Evolutionary conservation across 768 basidiomycete species (phyloP).

Genomic region (Tricholoma sp.): DNA sequence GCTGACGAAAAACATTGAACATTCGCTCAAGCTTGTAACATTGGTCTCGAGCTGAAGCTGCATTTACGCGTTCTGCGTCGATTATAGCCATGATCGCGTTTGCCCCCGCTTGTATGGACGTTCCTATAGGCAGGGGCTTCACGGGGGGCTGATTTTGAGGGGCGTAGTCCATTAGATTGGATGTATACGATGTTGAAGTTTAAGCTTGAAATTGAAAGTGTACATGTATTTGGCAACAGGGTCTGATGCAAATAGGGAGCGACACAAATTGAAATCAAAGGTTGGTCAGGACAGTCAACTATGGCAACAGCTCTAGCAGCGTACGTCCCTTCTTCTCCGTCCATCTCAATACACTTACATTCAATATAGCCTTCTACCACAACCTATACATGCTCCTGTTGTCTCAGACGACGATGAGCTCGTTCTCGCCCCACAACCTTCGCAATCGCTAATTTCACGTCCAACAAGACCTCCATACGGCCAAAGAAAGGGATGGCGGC

Average conservation of each 20-base stretch:
- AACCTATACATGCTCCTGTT: conserved; percentile 50
- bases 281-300: conserved; percentile 4
- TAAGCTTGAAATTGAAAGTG: background rate
- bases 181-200: background rate
- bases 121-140: conserved; percentile 4
- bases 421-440: conserved; percentile 25
- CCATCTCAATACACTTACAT: conserved; percentile 5
- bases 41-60: conserved; percentile 8
- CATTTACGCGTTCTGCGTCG: conserved; percentile 15
- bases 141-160: conserved; percentile 1
- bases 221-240: background rate
- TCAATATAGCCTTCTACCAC: conserved; percentile 56
- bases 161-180: background rate
- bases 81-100: conserved; percentile 18
- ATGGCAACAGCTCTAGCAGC: conserved; percentile 66
- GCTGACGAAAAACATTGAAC: conserved; percentile 6
- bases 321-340: conserved; percentile 38
- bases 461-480: conserved; percentile 77
- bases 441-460: conserved; percentile 44
- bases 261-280: conserved; percentile 15
- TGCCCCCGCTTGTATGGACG: conserved; percentile 16
- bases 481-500: conserved; percentile 81
- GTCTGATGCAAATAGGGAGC: background rate
- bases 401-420: conserved; percentile 61
- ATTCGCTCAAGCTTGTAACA: conserved; percentile 7